These are phyloP conservation scores for Plasmodium cynomolgi DNA, from an alignment of 169 alveolate species.

Conservation along the genomic window DNA sequence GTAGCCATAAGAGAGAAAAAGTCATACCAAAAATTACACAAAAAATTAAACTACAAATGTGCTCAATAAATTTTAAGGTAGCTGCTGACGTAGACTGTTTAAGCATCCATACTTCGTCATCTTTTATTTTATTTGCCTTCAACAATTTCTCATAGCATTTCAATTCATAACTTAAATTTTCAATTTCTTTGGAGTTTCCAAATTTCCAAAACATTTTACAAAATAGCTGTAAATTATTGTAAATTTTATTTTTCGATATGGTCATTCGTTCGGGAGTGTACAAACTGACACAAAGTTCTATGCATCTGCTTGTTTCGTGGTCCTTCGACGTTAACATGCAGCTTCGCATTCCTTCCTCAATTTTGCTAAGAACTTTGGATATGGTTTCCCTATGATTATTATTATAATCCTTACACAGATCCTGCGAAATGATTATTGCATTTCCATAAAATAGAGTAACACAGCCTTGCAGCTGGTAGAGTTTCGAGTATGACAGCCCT, in stretches of 20 bases:
- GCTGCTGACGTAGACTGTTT: conserved; percentile 92
- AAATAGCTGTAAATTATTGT: conserved; percentile 84
- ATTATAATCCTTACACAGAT: conserved; percentile 83
- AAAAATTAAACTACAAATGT: conserved; percentile 78
- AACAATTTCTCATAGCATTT: conserved; percentile 86
- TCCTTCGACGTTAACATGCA: conserved; percentile 88
- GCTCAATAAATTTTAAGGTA: conserved; percentile 84
- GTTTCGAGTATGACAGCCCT: conserved; percentile 87
- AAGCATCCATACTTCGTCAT: conserved; percentile 92
- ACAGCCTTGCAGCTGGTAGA: conserved; percentile 87
- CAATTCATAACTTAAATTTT: conserved; percentile 82
- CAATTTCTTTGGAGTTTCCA: conserved; percentile 83
- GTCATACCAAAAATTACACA: conserved; percentile 87
- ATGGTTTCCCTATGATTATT: conserved; percentile 83
- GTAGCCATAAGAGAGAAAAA: conserved; percentile 91
- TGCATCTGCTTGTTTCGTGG: conserved; percentile 84
- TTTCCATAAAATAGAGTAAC: conserved; percentile 90
- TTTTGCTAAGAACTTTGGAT: conserved; percentile 78
- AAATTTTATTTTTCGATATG: conserved; percentile 86
- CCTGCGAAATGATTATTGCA: conserved; percentile 86
- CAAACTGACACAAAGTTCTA: conserved; percentile 86
- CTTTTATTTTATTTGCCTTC: conserved; percentile 85
- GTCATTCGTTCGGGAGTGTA: conserved; percentile 92
- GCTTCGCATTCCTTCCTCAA: conserved; percentile 86
- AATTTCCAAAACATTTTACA: conserved; percentile 88